Evolutionary conservation across 2,329 filamentous ascomycete species (phyloP).

Genomic region (Venturia carpophila): DNA sequence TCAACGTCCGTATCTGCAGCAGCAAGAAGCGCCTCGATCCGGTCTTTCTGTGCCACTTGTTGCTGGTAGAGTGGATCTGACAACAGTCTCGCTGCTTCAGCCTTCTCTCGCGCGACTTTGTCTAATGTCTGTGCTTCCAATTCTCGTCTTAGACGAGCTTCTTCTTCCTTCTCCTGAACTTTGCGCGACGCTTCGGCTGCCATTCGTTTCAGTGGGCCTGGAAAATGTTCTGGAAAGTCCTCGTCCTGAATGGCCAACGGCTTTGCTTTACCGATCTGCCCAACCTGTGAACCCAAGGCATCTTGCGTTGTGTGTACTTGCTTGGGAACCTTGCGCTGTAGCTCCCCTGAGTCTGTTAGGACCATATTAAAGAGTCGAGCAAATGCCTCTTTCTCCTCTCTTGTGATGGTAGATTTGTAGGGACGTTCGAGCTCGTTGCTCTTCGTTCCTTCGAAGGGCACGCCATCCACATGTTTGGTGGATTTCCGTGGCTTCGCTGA

Average conservation of each 20-base stretch:
- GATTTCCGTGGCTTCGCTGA: neutral
- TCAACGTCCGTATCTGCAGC: constrained; percentile 52
- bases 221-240: constrained; percentile 5
- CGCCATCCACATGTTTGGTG: neutral
- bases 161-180: constrained; percentile 8
- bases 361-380: constrained; percentile 18
- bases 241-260: constrained; percentile 1
- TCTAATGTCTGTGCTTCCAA: neutral
- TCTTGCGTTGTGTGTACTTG: no score
- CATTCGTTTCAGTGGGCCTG: constrained; percentile 11
- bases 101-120: neutral
- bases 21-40: constrained; percentile 47
- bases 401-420: constrained; percentile 20
- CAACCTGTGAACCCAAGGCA: neutral
- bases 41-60: constrained; percentile 12
- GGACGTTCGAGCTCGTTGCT: neutral
- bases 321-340: neutral
- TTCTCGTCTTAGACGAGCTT: constrained; percentile 41
- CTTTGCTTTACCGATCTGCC: constrained; percentile 16
- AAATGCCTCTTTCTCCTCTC: constrained; percentile 19
- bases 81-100: constrained; percentile 10
- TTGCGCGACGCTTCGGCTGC: constrained; percentile 11
- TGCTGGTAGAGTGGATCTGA: constrained; percentile 19
- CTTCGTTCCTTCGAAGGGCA: constrained; percentile 1
- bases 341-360: neutral